Percentiles rank a stretch among this genome's conserved stretches.
Conservation (phyloP, 1,284 basidiomycete species). For the Ustilago vetiveriae region DNA sequence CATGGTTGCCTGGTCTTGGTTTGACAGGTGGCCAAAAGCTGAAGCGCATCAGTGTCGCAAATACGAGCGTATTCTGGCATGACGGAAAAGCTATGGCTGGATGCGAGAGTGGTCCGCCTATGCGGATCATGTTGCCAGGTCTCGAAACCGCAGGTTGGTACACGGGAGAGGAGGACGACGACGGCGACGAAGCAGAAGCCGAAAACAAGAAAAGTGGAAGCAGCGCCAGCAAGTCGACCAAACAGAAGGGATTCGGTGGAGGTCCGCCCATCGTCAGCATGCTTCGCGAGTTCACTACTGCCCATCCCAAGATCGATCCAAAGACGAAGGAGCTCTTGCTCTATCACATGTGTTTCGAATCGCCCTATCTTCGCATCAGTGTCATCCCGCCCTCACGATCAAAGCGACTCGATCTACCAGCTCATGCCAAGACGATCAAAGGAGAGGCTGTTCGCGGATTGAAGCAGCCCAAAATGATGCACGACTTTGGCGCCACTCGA, state of each 20-base stretch:
- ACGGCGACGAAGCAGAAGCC: background rate
- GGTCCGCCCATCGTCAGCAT: conserved; percentile 50
- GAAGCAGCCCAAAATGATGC: conserved; percentile 69
- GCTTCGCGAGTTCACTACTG: conserved; percentile 70
- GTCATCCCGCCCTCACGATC: conserved; percentile 66
- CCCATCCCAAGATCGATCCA: conserved; percentile 70
- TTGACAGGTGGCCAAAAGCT: conserved; percentile 27
- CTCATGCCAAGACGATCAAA: conserved; percentile 31
- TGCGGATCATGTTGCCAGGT: conserved; percentile 69
- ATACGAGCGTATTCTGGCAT: conserved; percentile 69
- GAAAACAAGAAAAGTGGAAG: background rate
- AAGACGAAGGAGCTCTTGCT: conserved; percentile 70
- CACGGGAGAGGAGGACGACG: conserved; percentile 54
- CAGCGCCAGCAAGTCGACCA: background rate
- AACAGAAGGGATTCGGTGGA: conserved; percentile 33
- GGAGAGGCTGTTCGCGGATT: conserved; percentile 56
- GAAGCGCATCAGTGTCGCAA: conserved; percentile 68
- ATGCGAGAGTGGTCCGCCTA: conserved; percentile 70
- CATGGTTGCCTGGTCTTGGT: conserved; percentile 60
- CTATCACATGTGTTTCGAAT: conserved; percentile 69
- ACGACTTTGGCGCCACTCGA: conserved; percentile 70
- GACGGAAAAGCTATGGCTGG: conserved; percentile 69
- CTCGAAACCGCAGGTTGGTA: conserved; percentile 70
- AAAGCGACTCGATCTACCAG: background rate
- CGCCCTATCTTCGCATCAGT: conserved; percentile 69